Conservation (phyloP, 2,329 filamentous ascomycete species). For the Cytospora chrysosperma region DNA sequence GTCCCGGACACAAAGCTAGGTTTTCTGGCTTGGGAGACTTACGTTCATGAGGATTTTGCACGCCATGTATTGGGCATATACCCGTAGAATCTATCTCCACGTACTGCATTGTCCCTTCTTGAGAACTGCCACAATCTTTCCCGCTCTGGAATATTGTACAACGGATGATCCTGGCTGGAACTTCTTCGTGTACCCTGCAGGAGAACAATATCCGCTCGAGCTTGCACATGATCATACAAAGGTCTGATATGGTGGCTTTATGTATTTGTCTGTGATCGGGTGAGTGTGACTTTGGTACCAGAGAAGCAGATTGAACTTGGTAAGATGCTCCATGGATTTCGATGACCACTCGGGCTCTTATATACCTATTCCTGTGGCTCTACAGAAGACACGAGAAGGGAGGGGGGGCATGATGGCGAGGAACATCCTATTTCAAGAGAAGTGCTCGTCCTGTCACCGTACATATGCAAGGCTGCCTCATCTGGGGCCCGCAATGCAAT, state of each 20-base stretch:
- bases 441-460: neutral
- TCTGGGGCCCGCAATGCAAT: neutral
- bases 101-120: neutral
- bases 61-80: neutral
- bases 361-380: neutral
- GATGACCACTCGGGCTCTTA: neutral
- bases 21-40: neutral
- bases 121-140: neutral
- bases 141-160: neutral
- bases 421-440: neutral
- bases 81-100: neutral
- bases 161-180: neutral
- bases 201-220: neutral
- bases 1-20: neutral
- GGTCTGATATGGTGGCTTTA: neutral
- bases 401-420: neutral
- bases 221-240: neutral
- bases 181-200: neutral
- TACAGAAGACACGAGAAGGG: neutral
- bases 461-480: neutral
- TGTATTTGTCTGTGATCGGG: neutral
- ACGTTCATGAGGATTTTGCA: neutral
- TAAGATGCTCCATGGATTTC: neutral
- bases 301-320: neutral
- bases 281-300: neutral